Base-by-base conservation (phyloP, 164 flowering plant species). In the Dillenia turbinata region DNA sequence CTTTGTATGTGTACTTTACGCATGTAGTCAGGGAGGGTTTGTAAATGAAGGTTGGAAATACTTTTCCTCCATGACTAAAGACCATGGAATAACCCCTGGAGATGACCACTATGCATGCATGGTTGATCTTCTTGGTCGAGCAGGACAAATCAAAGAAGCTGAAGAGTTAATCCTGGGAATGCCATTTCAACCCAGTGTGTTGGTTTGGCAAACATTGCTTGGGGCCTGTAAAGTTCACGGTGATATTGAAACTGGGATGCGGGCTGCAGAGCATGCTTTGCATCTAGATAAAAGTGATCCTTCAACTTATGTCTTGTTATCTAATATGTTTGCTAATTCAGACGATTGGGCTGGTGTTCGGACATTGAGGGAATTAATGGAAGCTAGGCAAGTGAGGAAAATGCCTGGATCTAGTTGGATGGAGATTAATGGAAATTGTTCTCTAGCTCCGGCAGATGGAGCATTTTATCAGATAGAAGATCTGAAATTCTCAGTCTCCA, bases 21-120 rank as follows among this genome's bases (percentile, higher is more conserved):
- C 95, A 12, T 90, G 97, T 63, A 77, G 92, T 70, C 84, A 83
- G 66, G 92, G 85, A 71, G 87, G 85, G 59, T 78, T 73, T 59
- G 53, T 83, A 11, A 76, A 81, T 47, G 83, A 80, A 67, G 95
- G 80, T 0, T 73, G 81, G 85, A 69, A 68, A 46, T 82, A 79
- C 66, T 83, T 90, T 69, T 77, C 75, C 11, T 77, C 79, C 52
- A 85, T 88, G 92, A 59, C 64, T 3, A 15, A 14, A 2, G 78
- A 81, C 22, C 69, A 75, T 64, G 83, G 86, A 9, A 78, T 90
- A 44, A 40, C 56, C 5, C 97, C 94, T 5, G 81, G 79, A 61
- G 88, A 86, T 60, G 97, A 90, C 70, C 95, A 88, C 58, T 88
- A 83, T 75, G 83, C 73, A 9, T 90, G 94, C 59, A 82, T 90